Base-by-base conservation (phyloP, 2,329 filamentous ascomycete genomes). In the Didymella arachidicola region DNA sequence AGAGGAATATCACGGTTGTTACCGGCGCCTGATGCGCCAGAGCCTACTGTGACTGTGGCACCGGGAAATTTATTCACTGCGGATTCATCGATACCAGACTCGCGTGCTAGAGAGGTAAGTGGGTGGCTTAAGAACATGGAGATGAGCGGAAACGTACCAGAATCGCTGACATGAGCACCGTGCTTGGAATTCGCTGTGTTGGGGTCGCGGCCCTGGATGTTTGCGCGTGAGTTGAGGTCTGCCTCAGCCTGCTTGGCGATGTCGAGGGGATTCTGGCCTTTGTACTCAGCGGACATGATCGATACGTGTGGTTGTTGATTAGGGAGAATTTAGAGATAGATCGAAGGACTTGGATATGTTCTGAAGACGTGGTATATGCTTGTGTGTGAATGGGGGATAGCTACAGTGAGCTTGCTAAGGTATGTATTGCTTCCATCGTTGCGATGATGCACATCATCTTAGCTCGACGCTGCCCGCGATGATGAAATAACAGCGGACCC, bases 1-100 rank as follows among this genome's bases (percentile, higher is more conserved):
- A 75, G 46, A 1, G 82, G 80, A 42, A 83, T 83, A 42, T 80
- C 77, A 46, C 80, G 74, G 67, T 82, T 82, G 65, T 81, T 77
- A 32, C 79, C 78, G 2, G 72, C 73, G 27, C 81, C 80, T 2
- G 76, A 78, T 5, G 78, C 79, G 0, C 73, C 74, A 22, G 77
- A 78, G 38, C 81, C 81, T 62, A 79, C 77, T 32, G 66, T 77
- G 14, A 82, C 80, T 12, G 68, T 64, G 22, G 73, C 72, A 57
- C 81, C 81, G 16, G 81, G 79, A 71, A 83, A 83, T 41, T 78
- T 78, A 34, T 67, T 52, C 16, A 65, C 66, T 8, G 74, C 78
- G 58, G 63, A 62, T n/a, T 77, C 71, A 70, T 83, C 77, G 69
- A 84, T 73, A 67, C 80, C 81, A 50, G 81, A 83, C 62, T 83